Evolutionary conservation across 495 filamentous ascomycete genomes (phyloP).

Genomic region (Aspergillus sparsus): DNA sequence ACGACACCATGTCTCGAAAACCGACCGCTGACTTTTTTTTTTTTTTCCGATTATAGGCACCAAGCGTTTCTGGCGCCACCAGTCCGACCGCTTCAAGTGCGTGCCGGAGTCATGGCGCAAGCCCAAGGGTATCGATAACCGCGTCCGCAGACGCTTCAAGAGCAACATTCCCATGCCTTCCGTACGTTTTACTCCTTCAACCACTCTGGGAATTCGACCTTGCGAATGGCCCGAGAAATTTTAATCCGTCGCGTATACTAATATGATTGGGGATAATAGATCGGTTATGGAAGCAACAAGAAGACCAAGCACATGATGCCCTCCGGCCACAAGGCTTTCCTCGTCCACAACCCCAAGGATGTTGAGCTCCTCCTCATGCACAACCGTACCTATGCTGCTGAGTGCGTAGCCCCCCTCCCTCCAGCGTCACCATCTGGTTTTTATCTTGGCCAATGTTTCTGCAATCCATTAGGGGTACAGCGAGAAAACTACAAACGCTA

Average conservation of each 20-base stretch:
- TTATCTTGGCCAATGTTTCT: too few species aligned
- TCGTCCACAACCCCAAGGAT: conserved; percentile 92
- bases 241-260: neutral
- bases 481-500: conserved; percentile 3
- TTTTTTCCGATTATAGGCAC: conserved; percentile 59
- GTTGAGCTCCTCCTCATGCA: conserved; percentile 99
- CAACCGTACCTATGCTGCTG: conserved; percentile 97
- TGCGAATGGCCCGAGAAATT: neutral
- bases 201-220: neutral
- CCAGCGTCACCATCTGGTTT: too few species aligned
- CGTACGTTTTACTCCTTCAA: conserved; percentile 59
- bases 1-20: neutral
- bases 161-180: conserved; percentile 95
- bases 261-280: conserved; percentile 51
- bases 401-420: conserved; percentile 61
- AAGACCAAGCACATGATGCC: conserved; percentile 99
- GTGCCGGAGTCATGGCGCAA: conserved; percentile 90
- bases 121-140: conserved; percentile 98
- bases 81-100: conserved; percentile 93
- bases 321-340: conserved; percentile 99
- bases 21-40: conserved; percentile 6
- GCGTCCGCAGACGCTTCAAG: conserved; percentile 89
- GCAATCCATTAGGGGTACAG: neutral
- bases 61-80: conserved; percentile 90
- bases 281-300: conserved; percentile 97